A percentile compares a stretch with the other conserved stretches of the same genome.
Evolutionary conservation across 2,329 filamentous ascomycete genomes (phyloP).

Genomic region (Alternaria sp.): DNA sequence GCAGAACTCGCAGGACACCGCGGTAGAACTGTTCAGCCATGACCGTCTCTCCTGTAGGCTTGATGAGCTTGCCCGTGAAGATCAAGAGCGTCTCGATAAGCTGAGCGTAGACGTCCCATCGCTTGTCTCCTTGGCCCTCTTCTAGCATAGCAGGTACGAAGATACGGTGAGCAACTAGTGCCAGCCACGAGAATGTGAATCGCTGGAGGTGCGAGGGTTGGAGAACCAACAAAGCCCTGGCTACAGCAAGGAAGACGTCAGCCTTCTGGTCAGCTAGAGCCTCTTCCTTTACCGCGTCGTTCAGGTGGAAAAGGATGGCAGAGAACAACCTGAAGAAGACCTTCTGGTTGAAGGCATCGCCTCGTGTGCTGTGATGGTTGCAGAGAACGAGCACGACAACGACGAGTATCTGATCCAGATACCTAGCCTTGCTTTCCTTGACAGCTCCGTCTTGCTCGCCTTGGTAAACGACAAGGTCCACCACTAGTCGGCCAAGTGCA

Average conservation of each 20-base stretch:
- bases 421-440: conserved; percentile 70
- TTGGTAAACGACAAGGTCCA: conserved; percentile 77
- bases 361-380: conserved; percentile 81
- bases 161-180: conserved; percentile 81
- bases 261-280: conserved; percentile 62
- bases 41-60: conserved; percentile 72
- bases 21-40: conserved; percentile 85
- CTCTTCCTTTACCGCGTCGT: conserved; percentile 61
- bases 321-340: conserved; percentile 93
- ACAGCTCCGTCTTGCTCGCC: conserved; percentile 66
- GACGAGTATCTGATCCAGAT: conserved; percentile 79
- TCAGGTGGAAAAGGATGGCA: conserved; percentile 79
- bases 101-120: conserved; percentile 79
- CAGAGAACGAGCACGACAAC: conserved; percentile 83
- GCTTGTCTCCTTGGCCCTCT: conserved; percentile 64
- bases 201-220: conserved; percentile 80
- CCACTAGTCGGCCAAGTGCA: conserved; percentile 81
- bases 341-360: conserved; percentile 83
- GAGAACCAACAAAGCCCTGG: conserved; percentile 73
- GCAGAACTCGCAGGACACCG: conserved; percentile 79
- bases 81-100: conserved; percentile 76
- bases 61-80: conserved; percentile 81
- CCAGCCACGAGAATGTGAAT: conserved; percentile 86
- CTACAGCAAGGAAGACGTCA: conserved; percentile 77
- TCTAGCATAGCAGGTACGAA: conserved; percentile 81